phyloP scores from a whole-genome alignment of 129 eudicot species.

The Logfia minima region DNA sequence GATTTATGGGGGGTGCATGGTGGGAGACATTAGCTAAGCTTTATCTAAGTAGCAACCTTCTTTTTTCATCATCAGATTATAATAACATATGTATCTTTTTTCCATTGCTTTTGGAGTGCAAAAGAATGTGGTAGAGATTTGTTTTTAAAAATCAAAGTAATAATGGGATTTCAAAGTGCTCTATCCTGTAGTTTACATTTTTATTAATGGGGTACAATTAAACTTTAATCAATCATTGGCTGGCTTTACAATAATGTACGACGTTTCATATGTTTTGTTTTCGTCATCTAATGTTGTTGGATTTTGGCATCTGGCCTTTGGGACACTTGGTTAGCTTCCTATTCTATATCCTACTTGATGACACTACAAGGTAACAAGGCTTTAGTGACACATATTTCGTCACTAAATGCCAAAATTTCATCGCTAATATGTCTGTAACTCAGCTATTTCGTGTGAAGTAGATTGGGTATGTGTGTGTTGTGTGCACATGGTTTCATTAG shows the following conservation, averaged over 20 bases:
- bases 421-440: not conserved
- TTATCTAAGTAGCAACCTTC: constrained; percentile 20
- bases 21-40: constrained; percentile 35
- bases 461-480: not conserved
- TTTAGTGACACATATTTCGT: too few species aligned
- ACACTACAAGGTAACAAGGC: too few species aligned
- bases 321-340: not conserved
- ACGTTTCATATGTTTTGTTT: constrained; percentile 9
- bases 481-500: not conserved
- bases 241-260: not conserved
- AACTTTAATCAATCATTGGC: constrained; percentile 6
- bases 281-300: constrained; percentile 2
- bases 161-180: not conserved
- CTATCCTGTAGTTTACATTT: not conserved
- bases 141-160: constrained; percentile 14
- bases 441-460: not conserved
- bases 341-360: too few species aligned
- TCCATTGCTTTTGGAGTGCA: constrained; percentile 24
- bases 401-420: too few species aligned
- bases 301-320: not conserved
- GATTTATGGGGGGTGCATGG: constrained; percentile 29
- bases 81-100: constrained; percentile 24
- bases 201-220: not conserved
- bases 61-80: constrained; percentile 33
- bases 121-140: constrained; percentile 22